Percentiles rank a stretch among this genome's conserved stretches.
These are phyloP conservation scores for Cladophialophora carrionii DNA, from an alignment of 2,329 filamentous ascomycete species.

Conservation along the genomic window DNA sequence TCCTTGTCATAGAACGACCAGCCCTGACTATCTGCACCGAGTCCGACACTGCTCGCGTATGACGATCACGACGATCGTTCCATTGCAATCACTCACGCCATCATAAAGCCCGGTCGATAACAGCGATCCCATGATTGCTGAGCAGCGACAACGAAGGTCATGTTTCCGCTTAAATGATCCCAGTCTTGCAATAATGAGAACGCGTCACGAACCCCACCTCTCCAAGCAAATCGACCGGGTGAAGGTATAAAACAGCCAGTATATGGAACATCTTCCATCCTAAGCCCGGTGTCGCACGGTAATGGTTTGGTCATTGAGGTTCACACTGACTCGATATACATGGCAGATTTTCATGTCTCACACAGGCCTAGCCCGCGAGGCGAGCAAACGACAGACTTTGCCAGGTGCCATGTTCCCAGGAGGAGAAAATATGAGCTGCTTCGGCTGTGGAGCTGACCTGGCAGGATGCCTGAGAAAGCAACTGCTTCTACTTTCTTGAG, in stretches of 20 bases:
- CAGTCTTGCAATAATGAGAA: background rate
- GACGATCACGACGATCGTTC: background rate
- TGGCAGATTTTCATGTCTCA: background rate
- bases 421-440: background rate
- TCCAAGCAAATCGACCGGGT: background rate
- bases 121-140: background rate
- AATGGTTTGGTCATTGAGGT: background rate
- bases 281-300: background rate
- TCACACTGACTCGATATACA: background rate
- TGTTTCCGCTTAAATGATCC: too few species aligned
- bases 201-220: too few species aligned
- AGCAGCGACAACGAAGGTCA: background rate
- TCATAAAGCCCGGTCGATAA: background rate
- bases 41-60: background rate
- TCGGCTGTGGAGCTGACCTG: background rate
- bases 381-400: too few species aligned
- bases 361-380: too few species aligned
- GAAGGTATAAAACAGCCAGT: background rate
- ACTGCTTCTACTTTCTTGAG: background rate
- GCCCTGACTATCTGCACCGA: background rate
- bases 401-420: background rate
- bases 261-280: background rate
- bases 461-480: background rate
- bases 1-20: too few species aligned
- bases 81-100: background rate